Conservation (phyloP, 805 yeast species). For the Saturnispora hagleri region DNA sequence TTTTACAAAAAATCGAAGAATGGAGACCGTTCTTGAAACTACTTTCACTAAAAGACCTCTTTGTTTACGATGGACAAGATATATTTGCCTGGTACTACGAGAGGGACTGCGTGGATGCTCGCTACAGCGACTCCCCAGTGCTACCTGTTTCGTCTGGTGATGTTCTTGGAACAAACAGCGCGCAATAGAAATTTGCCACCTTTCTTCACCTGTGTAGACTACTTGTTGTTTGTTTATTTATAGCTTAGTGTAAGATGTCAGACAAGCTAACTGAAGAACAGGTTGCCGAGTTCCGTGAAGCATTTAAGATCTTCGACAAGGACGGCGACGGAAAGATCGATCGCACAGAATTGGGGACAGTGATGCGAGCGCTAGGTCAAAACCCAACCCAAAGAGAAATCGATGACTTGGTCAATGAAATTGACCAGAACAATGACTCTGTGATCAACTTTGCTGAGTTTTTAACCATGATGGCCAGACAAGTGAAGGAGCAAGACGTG, state of each 20-base stretch:
- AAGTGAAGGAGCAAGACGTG: conserved; percentile 92
- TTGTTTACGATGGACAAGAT: neutral
- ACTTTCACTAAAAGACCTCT: conserved; percentile 13
- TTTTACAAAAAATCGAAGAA: conserved; percentile 57
- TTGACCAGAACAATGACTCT: conserved; percentile 92
- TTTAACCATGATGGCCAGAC: conserved; percentile 80
- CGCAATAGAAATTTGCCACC: neutral
- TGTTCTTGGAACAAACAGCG: neutral
- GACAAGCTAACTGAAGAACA: conserved; percentile 92
- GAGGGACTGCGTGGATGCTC: neutral
- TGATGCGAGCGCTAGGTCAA: conserved; percentile 97
- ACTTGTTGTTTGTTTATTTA: neutral
- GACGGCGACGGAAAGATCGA: conserved; percentile 96
- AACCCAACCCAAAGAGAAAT: conserved; percentile 95
- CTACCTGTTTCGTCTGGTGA: neutral
- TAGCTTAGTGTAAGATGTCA: conserved; percentile 32
- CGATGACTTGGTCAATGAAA: conserved; percentile 94
- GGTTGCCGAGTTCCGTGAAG: conserved; percentile 95
- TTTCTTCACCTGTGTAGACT: neutral
- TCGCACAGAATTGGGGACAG: conserved; percentile 91
- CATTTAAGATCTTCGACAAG: conserved; percentile 92
- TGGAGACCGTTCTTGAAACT: conserved; percentile 29
- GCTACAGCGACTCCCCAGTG: conserved; percentile 1
- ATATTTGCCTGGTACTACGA: conserved; percentile 4
- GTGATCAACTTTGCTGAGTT: conserved; percentile 76